phyloP scores from a whole-genome alignment of 2,329 filamentous ascomycete species.

The Parascedosporium putredinis region DNA sequence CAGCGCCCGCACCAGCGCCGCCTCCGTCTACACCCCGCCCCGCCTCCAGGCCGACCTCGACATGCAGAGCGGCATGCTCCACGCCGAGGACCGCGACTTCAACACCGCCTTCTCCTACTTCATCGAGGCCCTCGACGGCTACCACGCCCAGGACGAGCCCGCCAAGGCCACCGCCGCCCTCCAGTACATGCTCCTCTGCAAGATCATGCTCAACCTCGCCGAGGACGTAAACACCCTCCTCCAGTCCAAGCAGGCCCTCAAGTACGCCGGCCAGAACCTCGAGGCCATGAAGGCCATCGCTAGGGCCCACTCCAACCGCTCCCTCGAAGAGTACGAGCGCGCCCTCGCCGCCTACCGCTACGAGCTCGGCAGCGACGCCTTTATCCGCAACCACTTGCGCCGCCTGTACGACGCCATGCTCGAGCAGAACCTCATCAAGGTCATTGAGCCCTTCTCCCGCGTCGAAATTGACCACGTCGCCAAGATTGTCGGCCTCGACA shows the following conservation, averaged over 20 bases:
- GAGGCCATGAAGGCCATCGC: constrained; percentile 99
- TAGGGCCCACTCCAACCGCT: constrained; percentile 88
- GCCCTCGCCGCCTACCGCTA: constrained; percentile 83
- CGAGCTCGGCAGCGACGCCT: constrained; percentile 87
- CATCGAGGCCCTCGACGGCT: constrained; percentile 96
- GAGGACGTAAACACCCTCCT: constrained; percentile 95
- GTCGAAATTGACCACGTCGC: constrained; percentile 96
- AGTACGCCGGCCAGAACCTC: constrained; percentile 89
- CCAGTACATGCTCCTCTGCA: constrained; percentile 99
- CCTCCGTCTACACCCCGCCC: constrained; percentile 94
- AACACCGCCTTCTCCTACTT: constrained; percentile 99
- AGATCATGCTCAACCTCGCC: constrained; percentile 96
- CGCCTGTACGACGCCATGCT: constrained; percentile 96
- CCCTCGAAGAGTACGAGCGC: constrained; percentile 92
- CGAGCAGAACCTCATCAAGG: constrained; percentile 99
- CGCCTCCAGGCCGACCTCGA: constrained; percentile 91
- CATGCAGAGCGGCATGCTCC: constrained; percentile 98
- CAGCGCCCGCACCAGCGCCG: constrained; percentile 85
- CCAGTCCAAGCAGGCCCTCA: constrained; percentile 90
- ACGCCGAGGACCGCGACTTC: constrained; percentile 98
- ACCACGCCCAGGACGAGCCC: constrained; percentile 83
- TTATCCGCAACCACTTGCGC: constrained; percentile 93
- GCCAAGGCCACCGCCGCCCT: constrained; percentile 88
- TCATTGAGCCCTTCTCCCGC: constrained; percentile 95
- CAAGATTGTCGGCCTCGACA: constrained; percentile 94